These are phyloP conservation scores for Tuber calosporum DNA, from an alignment of 495 filamentous ascomycete genomes.

Conservation along the genomic window DNA sequence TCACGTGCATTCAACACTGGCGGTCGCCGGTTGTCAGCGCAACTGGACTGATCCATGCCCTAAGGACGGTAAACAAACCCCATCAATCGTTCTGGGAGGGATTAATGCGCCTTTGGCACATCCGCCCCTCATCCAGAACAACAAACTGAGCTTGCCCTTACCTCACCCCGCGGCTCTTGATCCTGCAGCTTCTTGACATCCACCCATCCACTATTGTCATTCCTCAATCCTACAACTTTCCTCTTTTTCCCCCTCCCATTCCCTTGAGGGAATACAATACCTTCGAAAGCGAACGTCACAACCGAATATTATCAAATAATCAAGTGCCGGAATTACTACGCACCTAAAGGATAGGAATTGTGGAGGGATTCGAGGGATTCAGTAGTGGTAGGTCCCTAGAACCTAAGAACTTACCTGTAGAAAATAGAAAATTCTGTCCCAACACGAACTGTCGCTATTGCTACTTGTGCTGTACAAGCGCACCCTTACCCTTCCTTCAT, in stretches of 20 bases:
- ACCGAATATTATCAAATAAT: not conserved
- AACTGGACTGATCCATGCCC: not conserved
- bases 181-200: not conserved
- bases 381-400: not conserved
- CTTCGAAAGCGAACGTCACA: not conserved
- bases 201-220: not conserved
- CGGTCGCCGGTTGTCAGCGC: not conserved
- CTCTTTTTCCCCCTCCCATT: not conserved
- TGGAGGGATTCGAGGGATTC: not conserved
- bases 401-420: not conserved
- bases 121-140: not conserved
- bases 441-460: not conserved
- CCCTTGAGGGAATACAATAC: not conserved
- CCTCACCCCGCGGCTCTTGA: not conserved
- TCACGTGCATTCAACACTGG: not conserved
- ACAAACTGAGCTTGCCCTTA: not conserved
- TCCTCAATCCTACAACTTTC: not conserved
- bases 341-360: not conserved
- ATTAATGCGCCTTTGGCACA: not conserved
- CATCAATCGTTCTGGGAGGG: not conserved
- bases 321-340: not conserved
- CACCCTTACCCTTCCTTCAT: not conserved
- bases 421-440: not conserved
- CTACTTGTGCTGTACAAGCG: not conserved
- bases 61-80: constrained; percentile 1